These are phyloP conservation scores for apple (Malus domestica) DNA, from an alignment of 306 rosid genomes.

Conservation along the genomic window DNA sequence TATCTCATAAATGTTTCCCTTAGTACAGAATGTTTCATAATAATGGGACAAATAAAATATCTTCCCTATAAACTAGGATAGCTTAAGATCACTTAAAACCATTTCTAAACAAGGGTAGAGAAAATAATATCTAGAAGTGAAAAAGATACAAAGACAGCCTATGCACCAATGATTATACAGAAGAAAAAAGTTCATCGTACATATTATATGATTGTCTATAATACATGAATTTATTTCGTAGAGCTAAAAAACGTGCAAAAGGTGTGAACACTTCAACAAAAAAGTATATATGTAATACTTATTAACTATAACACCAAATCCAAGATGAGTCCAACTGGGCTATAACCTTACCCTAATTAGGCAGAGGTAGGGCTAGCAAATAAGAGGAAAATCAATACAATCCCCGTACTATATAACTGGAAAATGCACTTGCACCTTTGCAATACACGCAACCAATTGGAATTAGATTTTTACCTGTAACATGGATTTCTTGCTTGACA, in stretches of 20 bases:
- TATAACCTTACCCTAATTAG: background rate
- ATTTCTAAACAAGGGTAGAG: background rate
- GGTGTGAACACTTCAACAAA: no score
- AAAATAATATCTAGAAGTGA: background rate
- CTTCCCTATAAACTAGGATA: background rate
- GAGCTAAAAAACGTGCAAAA: no score
- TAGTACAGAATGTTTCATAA: background rate
- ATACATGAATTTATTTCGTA: no score
- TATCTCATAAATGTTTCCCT: no score
- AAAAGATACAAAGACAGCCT: background rate
- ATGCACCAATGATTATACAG: background rate
- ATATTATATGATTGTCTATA: no score
- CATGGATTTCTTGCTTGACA: slow-evolving; percentile 70
- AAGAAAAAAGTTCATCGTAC: no score
- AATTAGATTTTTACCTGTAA: slow-evolving; percentile 51
- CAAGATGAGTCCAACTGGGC: background rate
- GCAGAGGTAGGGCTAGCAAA: background rate
- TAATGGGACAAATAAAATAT: background rate
- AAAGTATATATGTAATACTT: no score
- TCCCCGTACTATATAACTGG: background rate
- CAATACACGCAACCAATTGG: background rate
- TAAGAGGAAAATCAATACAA: background rate
- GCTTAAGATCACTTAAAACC: background rate
- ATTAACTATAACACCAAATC: no score
- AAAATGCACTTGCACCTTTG: background rate